phyloP scores from a whole-genome alignment of 2,329 filamentous ascomycete genomes.

The Ascochyta viciae-villosae region DNA sequence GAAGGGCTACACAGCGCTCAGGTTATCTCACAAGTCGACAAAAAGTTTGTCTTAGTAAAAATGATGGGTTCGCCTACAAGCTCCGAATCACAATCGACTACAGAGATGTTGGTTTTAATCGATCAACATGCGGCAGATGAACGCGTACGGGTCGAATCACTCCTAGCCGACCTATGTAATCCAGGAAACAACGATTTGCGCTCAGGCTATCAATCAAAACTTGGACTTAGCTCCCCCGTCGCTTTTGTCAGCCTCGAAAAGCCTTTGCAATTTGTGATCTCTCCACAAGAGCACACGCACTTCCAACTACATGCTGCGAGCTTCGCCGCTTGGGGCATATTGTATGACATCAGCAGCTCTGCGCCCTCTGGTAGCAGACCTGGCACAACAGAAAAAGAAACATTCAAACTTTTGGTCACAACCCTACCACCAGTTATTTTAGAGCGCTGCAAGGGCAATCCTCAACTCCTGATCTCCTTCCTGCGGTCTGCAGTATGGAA shows the following conservation, averaged over 20 bases:
- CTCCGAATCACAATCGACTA: neutral
- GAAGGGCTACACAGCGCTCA: constrained; percentile 58
- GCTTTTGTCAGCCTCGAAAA: constrained; percentile 51
- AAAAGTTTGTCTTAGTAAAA: constrained; percentile 83
- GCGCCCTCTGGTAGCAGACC: neutral
- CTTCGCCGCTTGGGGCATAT: constrained; percentile 78
- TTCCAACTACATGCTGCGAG: constrained; percentile 62
- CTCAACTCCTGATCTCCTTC: constrained; percentile 74
- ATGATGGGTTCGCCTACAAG: constrained; percentile 47
- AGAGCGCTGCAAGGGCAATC: constrained; percentile 77
- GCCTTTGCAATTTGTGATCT: constrained; percentile 70
- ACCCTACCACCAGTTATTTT: constrained; percentile 74
- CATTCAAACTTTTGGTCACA: constrained; percentile 56
- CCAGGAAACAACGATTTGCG: constrained; percentile 17
- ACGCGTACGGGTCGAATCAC: constrained; percentile 76
- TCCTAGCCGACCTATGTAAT: constrained; percentile 67
- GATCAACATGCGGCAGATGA: constrained; percentile 98
- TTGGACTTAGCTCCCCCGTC: constrained; percentile 41
- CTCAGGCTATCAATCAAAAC: constrained; percentile 37
- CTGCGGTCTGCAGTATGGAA: constrained; percentile 78
- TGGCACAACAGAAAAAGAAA: constrained; percentile 11
- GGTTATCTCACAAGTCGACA: constrained; percentile 83
- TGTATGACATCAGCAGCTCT: constrained; percentile 60
- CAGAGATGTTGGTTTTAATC: constrained; percentile 70
- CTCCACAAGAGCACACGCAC: constrained; percentile 64